These are phyloP conservation scores for Saccharum hybrid DNA, from an alignment of 202 grass and related monocot species.

Conservation along the genomic window DNA sequence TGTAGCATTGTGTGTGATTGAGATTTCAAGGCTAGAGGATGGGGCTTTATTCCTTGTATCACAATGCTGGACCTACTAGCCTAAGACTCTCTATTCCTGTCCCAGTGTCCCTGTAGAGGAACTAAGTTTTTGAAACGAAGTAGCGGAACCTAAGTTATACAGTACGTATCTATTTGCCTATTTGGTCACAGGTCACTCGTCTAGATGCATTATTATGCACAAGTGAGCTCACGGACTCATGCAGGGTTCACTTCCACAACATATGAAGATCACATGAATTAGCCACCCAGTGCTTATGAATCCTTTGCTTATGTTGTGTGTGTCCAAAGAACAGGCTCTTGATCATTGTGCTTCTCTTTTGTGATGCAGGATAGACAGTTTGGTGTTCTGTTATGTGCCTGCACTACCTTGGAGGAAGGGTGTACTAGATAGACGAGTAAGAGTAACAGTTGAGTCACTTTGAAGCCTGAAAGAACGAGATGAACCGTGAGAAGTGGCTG, in stretches of 20 bases:
- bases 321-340: no score
- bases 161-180: not conserved
- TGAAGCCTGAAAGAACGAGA: not conserved
- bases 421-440: constrained; percentile 9
- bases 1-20: constrained; percentile 21
- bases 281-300: not conserved
- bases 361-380: not conserved
- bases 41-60: constrained; percentile 44
- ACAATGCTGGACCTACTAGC: not conserved
- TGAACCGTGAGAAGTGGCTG: not conserved
- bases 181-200: not conserved
- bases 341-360: not conserved
- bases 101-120: not conserved
- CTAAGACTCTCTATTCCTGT: not conserved
- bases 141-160: not conserved
- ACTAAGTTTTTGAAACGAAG: not conserved
- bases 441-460: no score
- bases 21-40: not conserved
- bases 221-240: not conserved
- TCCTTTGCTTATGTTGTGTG: not conserved
- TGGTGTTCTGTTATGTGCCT: not conserved
- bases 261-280: not conserved
- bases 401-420: not conserved
- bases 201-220: not conserved
- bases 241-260: not conserved